Base-by-base conservation (phyloP, 345 rosid genomes). In the Erysimum cheiranthoides region DNA sequence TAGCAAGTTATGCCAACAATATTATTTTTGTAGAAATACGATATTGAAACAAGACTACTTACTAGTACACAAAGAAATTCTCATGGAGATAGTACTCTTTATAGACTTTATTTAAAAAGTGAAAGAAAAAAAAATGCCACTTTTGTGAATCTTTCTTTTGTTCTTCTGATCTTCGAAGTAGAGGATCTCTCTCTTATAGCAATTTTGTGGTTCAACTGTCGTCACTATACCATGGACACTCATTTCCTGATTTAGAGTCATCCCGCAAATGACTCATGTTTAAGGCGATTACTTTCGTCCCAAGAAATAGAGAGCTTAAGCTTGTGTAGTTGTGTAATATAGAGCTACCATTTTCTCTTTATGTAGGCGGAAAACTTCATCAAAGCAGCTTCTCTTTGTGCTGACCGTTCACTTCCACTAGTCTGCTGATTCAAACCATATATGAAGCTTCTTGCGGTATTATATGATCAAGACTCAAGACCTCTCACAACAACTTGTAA, bases 331-430 rank as follows among this genome's bases (percentile, higher is more conserved):
- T n/a, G n/a, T n/a, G n/a, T n/a, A n/a, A n/a, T n/a, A n/a, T n/a
- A 35, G 47, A 43, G 18, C 28, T 87, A 89, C 91, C 89, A 70
- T 81, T 73, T 89, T 89, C 59, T 86, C 88, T 21, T 21, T 21
- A 21, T 21, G 25, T 21, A 21, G 25, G 25, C 25, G 25, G 25
- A 21, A 21, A 21, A 21, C 25, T 21, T 21, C 25, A 21, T 21
- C 25, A 21, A 21, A 21, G 25, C 25, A 21, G 25, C 25, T 21
- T 21, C 25, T 21, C 25, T 21, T 21, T 21, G 25, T 21, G 25
- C 25, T n/a, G n/a, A n/a, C n/a, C n/a, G n/a, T n/a, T n/a, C n/a
- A n/a, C n/a, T n/a, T n/a, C n/a, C n/a, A n/a, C n/a, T n/a, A n/a
- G n/a, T n/a, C n/a, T n/a, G n/a, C n/a, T 21, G 25, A 21, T 21